phyloP scores from a whole-genome alignment of 257 asterid genomes.

The Verbena officinalis region DNA sequence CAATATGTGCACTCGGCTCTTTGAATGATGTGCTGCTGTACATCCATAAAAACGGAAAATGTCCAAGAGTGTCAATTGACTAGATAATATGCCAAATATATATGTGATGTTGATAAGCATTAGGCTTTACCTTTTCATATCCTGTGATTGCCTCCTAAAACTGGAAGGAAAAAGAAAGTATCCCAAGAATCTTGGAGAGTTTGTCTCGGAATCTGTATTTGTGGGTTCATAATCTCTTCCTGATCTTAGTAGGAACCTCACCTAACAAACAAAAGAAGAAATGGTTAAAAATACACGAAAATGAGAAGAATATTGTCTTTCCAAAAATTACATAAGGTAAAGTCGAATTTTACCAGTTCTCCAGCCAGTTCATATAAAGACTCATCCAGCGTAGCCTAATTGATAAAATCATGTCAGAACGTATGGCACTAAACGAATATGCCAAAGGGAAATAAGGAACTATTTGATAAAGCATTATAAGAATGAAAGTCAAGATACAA shows the following conservation, averaged over 20 bases:
- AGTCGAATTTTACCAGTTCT: conserved; percentile 77
- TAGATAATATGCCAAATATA: too few species aligned
- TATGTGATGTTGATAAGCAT: too few species aligned
- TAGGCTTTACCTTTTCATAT: conserved; percentile 61
- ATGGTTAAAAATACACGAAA: conserved; percentile 8
- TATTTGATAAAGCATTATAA: conserved; percentile 17
- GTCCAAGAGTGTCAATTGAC: conserved; percentile 20
- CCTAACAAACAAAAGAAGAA: conserved; percentile 47
- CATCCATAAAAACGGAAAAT: conserved; percentile 26
- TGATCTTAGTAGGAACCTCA: conserved; percentile 94
- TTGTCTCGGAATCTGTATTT: conserved; percentile 62
- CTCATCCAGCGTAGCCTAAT: conserved; percentile 94
- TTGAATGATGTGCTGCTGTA: conserved; percentile 68
- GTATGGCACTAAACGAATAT: conserved; percentile 21
- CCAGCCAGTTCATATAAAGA: conserved; percentile 96
- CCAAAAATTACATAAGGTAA: conserved; percentile 22
- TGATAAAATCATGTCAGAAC: conserved; percentile 38
- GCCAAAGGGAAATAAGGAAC: conserved; percentile 15
- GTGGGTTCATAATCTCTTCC: conserved; percentile 94
- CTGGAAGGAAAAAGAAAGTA: conserved; percentile 82
- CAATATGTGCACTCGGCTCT: conserved; percentile 88
- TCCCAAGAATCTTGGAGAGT: conserved; percentile 91
- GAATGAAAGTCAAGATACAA: conserved; percentile 13
- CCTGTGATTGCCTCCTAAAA: conserved; percentile 76
- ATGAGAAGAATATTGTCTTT: conserved; percentile 14